Evolutionary conservation across 345 rosid species (phyloP).

Genomic region (Hirschfeldia incana): DNA sequence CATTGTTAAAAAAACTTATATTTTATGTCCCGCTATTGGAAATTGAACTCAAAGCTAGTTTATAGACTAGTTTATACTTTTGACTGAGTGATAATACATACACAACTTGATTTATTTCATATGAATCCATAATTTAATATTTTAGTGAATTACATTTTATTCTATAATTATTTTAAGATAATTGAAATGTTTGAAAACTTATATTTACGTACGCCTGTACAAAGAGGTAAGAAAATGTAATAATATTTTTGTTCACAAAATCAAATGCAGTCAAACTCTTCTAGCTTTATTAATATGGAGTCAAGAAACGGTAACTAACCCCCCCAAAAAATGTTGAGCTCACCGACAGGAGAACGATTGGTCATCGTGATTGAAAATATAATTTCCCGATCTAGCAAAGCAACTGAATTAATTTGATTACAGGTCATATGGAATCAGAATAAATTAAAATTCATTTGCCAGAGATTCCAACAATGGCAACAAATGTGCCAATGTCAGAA

Average conservation of each 20-base stretch:
- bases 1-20: background rate
- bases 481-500: background rate
- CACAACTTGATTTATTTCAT: background rate
- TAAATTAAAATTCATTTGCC: background rate
- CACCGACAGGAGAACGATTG: background rate
- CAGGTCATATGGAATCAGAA: constrained; percentile 1
- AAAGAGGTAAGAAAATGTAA: background rate
- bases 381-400: background rate
- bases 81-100: background rate
- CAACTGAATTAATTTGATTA: background rate
- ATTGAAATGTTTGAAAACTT: background rate
- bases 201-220: background rate
- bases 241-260: background rate
- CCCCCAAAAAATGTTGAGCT: background rate
- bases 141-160: background rate
- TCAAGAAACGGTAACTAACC: background rate
- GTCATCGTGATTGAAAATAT: background rate
- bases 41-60: background rate
- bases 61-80: background rate
- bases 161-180: background rate
- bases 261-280: background rate
- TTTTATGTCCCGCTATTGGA: background rate
- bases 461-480: background rate
- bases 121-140: background rate
- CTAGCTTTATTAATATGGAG: background rate